phyloP scores from a whole-genome alignment of 1,139 yeast species.

The Pichia norvegensis region DNA sequence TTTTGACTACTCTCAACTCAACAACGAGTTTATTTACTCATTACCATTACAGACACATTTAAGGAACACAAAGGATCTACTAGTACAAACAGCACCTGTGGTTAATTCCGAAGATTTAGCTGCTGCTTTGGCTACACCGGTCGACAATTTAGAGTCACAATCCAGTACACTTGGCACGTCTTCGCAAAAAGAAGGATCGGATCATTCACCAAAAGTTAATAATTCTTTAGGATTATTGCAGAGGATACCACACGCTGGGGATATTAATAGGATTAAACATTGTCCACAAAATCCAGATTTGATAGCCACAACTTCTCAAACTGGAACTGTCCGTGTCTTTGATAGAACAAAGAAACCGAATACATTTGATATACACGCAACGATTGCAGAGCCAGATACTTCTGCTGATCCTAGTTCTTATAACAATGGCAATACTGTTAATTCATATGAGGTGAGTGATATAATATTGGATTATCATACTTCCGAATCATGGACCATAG shows the following conservation, averaged over 20 bases:
- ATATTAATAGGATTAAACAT: conserved; percentile 69
- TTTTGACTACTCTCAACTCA: conserved; percentile 13
- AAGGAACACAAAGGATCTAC: conserved; percentile 5
- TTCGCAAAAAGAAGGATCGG: not conserved
- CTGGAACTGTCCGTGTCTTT: conserved; percentile 30
- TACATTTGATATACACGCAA: conserved; percentile 8
- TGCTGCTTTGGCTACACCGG: not conserved
- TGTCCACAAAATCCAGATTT: conserved; percentile 69
- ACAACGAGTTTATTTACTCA: conserved; percentile 22
- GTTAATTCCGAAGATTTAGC: not conserved
- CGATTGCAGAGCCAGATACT: not conserved
- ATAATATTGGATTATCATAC: conserved; percentile 24
- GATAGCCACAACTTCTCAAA: conserved; percentile 54
- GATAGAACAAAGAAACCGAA: conserved; percentile 47
- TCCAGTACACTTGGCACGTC: not conserved
- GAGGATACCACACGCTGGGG: conserved; percentile 27
- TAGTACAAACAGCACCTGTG: not conserved
- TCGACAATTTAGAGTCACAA: no score
- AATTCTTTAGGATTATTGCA: conserved; percentile 33
- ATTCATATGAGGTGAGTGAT: conserved; percentile 20
- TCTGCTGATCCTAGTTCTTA: not conserved
- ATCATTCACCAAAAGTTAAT: conserved; percentile 15
- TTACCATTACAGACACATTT: conserved; percentile 8
- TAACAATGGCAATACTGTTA: not conserved
- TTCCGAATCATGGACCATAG: conserved; percentile 29